Conservation (phyloP, 768 basidiomycete species). For the Lactarius hengduanensis region DNA sequence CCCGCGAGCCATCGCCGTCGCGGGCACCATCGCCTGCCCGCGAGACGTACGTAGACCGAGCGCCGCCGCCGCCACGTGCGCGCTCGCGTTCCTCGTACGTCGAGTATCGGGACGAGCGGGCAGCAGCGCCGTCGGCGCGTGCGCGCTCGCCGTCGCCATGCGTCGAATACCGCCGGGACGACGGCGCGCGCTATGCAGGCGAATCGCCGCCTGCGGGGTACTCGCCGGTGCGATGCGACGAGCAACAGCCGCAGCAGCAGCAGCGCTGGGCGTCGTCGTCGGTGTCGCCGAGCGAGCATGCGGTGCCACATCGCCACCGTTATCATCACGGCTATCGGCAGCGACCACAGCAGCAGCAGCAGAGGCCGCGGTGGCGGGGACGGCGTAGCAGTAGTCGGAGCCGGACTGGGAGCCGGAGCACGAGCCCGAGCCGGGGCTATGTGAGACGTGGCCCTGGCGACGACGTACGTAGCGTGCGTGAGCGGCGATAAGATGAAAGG, state of each 20-base stretch:
- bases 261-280: not conserved
- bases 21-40: not conserved
- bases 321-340: not conserved
- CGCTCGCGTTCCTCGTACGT: not conserved
- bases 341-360: not conserved
- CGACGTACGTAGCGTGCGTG: not conserved
- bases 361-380: not conserved
- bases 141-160: not conserved
- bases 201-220: not conserved
- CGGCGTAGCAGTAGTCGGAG: not conserved
- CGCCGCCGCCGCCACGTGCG: not conserved
- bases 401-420: not conserved
- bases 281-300: not conserved
- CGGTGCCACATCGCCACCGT: not conserved
- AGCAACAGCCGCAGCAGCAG: not conserved
- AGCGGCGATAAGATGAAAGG: conserved; percentile 1
- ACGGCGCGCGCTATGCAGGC: not conserved
- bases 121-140: not conserved
- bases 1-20: not conserved
- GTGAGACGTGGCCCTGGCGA: not conserved
- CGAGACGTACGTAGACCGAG: not conserved
- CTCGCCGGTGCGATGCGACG: conserved; percentile 5
- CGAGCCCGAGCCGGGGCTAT: not conserved
- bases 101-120: not conserved
- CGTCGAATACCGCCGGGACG: not conserved